phyloP scores from a whole-genome alignment of 495 filamentous ascomycete genomes.

The Echria macrotheca region DNA sequence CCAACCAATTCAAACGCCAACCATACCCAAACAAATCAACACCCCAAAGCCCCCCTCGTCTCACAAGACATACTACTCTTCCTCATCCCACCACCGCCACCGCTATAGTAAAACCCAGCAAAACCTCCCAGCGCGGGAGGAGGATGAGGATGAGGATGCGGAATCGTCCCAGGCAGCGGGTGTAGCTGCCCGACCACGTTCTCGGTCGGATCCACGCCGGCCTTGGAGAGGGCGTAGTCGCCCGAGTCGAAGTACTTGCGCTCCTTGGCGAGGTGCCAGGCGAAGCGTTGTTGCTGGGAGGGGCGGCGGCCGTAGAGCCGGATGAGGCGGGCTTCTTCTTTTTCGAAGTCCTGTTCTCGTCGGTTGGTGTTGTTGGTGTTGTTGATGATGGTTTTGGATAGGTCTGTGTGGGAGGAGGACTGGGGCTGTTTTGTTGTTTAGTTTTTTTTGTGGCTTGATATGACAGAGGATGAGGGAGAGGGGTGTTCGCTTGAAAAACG shows the following conservation, averaged over 20 bases:
- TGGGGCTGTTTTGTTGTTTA: too few relatives aligned
- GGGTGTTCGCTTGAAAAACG: too few relatives aligned
- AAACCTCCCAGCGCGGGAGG: too few relatives aligned
- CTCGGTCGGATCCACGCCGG: conserved; percentile 81
- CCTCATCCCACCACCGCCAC: too few relatives aligned
- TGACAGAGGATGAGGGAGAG: too few relatives aligned
- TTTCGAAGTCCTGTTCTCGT: too few relatives aligned
- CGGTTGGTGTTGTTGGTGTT: neutral
- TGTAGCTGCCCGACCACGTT: conserved; percentile 86
- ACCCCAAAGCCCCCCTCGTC: too few relatives aligned
- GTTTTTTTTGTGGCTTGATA: too few relatives aligned
- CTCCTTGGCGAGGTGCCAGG: conserved; percentile 90
- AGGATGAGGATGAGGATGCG: conserved; percentile 45
- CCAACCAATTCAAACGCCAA: too few relatives aligned
- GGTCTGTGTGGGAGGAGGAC: neutral
- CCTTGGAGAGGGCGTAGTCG: conserved; percentile 92
- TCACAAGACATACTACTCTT: too few relatives aligned
- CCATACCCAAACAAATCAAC: too few relatives aligned
- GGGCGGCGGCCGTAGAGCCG: conserved; percentile 91
- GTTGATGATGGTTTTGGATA: neutral
- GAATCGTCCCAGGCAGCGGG: conserved; percentile 86
- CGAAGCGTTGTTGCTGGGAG: conserved; percentile 82
- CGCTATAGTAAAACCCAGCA: too few relatives aligned
- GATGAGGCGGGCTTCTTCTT: conserved; percentile 47
- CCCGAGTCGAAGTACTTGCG: conserved; percentile 97